Base-by-base conservation (phyloP, 2,329 filamentous ascomycete species). In the Truncatella angustata region DNA sequence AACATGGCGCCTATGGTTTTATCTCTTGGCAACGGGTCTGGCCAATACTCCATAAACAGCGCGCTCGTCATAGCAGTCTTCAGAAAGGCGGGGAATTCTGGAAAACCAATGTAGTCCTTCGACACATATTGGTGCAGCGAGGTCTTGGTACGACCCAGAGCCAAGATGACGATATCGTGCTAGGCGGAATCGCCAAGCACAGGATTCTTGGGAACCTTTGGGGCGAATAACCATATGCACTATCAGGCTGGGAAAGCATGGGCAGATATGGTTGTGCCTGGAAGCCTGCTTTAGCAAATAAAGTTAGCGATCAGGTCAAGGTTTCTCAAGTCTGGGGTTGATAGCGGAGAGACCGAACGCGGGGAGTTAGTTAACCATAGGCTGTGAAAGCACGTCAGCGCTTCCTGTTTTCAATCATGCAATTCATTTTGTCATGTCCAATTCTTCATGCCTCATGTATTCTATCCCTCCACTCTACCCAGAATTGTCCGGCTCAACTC, bases 141-240 rank as follows among this genome's bases (percentile, higher is more conserved):
- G 34, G 43, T 21, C 43, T 46, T 46, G 43, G 43, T 35, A 35
- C 9, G 43, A 39, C 43, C 24, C 43, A 11, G 43, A 16, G n/a
- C 43, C n/a, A 46, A 23, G 20, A 32, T 16, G 43, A 46, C 43
- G 26, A 46, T 11, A 46, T 34, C 40, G 43, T 46, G 24, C 32
- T 46, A 34, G 43, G 43, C n/a, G 26, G 28, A 12, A 4, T 35
- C 16, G 18, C 43, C 26, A 3, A 35, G 43, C 18, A 35, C n/a
- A 14, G 34, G 43, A n/a, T 46, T 46, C 43, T 46, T 46, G 43
- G 43, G 16, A 46, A 16, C 14, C 43, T 46, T 46, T 24, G 30
- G 21, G 20, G 10, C 40, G 21, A 21, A n/a, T 26, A 14, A 24
- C 2, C 5, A 3, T 24, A 23, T 14, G 20, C 21, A 9, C 12